Conservation (phyloP, 2,329 filamentous ascomycete species). For the Laburnicola sp. region DNA sequence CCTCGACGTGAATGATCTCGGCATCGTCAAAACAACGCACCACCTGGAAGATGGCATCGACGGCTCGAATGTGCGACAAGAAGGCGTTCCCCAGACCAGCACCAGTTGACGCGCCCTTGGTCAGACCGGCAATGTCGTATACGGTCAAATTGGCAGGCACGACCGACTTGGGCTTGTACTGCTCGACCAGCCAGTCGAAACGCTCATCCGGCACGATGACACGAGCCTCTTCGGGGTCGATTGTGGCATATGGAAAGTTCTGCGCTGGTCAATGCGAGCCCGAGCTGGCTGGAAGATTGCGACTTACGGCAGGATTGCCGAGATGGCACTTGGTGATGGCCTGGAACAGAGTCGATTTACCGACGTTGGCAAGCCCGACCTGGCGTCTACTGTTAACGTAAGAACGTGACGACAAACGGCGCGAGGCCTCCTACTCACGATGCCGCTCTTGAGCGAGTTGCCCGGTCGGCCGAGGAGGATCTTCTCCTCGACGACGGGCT, state of each 20-base stretch:
- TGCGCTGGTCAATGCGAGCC: constrained; percentile 45
- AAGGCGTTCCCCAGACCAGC: constrained; percentile 97
- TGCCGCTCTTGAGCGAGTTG: constrained; percentile 98
- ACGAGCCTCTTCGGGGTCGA: constrained; percentile 96
- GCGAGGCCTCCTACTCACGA: constrained; percentile 71
- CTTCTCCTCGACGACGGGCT: constrained; percentile 89
- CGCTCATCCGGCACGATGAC: constrained; percentile 96
- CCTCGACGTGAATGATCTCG: constrained; percentile 99
- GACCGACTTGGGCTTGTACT: constrained; percentile 95
- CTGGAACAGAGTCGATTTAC: constrained; percentile 99
- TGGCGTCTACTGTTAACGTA: constrained; percentile 56
- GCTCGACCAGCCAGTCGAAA: constrained; percentile 92
- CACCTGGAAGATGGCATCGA: constrained; percentile 97
- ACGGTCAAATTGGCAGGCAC: constrained; percentile 98
- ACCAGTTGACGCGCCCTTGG: constrained; percentile 92
- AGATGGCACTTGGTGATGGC: constrained; percentile 97
- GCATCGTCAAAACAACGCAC: constrained; percentile 98
- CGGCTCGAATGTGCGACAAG: constrained; percentile 96
- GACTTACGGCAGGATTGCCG: constrained; percentile 89
- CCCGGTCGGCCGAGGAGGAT: constrained; percentile 92
- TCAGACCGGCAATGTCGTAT: constrained; percentile 97
- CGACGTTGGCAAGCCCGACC: constrained; percentile 98
- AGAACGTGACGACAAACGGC: constrained; percentile 39
- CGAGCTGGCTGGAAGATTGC: neutral
- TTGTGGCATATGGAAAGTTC: constrained; percentile 99